Evolutionary conservation across 1,139 yeast species (phyloP).

Genomic region (Suhomyces bokatorum): DNA sequence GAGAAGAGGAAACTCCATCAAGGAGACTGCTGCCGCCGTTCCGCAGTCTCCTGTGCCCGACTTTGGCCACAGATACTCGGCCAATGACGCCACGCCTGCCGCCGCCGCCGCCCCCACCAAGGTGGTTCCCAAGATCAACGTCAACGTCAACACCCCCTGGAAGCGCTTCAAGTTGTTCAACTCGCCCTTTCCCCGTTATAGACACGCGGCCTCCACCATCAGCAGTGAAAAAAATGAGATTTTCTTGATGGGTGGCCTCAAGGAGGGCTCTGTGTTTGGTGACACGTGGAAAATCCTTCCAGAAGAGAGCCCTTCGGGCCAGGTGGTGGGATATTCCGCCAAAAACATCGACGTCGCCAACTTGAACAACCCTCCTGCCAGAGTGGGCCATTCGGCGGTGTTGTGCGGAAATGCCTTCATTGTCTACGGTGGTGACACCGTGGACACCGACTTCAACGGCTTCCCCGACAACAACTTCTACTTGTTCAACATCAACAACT

Average conservation of each 20-base stretch:
- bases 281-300: constrained; percentile 85
- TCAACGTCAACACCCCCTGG: constrained; percentile 62
- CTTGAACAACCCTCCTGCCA: constrained; percentile 78
- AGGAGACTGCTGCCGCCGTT: constrained; percentile 1
- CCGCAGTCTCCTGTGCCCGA: neutral
- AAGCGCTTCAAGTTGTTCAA: constrained; percentile 63
- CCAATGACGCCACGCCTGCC: neutral
- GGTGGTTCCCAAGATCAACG: constrained; percentile 2
- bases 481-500: constrained; percentile 83
- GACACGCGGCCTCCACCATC: constrained; percentile 82
- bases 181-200: constrained; percentile 91
- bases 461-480: constrained; percentile 86
- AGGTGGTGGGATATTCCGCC: constrained; percentile 47
- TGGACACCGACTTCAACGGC: constrained; percentile 75
- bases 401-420: constrained; percentile 94
- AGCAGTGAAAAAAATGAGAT: constrained; percentile 81
- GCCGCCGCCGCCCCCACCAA: constrained; percentile 1
- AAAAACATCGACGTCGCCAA: constrained; percentile 59
- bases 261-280: constrained; percentile 90
- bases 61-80: neutral
- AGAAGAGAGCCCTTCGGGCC: constrained; percentile 29
- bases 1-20: constrained; percentile 10
- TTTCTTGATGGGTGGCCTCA: constrained; percentile 91
- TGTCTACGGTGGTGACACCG: constrained; percentile 95
- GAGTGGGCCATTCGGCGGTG: constrained; percentile 94